phyloP scores from a whole-genome alignment of 257 asterid species.

The Jacaranda copaia region DNA sequence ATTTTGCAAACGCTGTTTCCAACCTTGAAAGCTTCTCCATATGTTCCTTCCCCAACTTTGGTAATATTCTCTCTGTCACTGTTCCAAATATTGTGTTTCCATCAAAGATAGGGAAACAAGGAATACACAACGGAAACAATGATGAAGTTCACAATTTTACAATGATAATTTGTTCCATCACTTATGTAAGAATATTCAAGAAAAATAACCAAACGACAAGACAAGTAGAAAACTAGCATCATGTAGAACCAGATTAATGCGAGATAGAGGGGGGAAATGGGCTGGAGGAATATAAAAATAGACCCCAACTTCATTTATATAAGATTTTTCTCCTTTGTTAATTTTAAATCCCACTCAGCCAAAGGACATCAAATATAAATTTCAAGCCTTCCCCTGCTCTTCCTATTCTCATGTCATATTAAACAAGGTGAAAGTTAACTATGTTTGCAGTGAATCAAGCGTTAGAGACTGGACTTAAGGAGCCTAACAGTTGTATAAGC shows the following conservation, averaged over 20 bases:
- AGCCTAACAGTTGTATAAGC: conserved; percentile 11
- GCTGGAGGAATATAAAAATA: conserved; percentile 23
- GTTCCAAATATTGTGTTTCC: conserved; percentile 39
- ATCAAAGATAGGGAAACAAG: conserved; percentile 22
- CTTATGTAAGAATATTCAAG: conserved; percentile 7
- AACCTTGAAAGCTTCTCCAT: conserved; percentile 94
- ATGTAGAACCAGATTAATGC: conserved; percentile 9
- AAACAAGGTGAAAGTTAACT: background rate
- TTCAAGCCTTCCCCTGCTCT: conserved; percentile 21
- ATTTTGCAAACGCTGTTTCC: conserved; percentile 87
- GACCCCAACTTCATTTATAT: conserved; percentile 29
- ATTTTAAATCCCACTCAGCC: background rate
- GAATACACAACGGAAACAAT: conserved; percentile 22
- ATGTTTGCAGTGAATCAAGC: conserved; percentile 5
- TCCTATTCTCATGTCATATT: conserved; percentile 8
- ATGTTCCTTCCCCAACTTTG: conserved; percentile 97
- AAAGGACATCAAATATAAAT: conserved; percentile 28
- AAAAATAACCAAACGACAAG: conserved; percentile 17
- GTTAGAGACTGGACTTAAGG: conserved; percentile 31
- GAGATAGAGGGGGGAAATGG: conserved; percentile 12
- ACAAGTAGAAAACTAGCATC: conserved; percentile 25
- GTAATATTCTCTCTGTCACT: conserved; percentile 64
- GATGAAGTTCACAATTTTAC: conserved; percentile 12
- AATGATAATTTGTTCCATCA: conserved; percentile 7
- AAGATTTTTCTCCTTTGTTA: conserved; percentile 30